Conservation (phyloP, 2,329 filamentous ascomycete species). For the Aspergillaceae sp. region DNA sequence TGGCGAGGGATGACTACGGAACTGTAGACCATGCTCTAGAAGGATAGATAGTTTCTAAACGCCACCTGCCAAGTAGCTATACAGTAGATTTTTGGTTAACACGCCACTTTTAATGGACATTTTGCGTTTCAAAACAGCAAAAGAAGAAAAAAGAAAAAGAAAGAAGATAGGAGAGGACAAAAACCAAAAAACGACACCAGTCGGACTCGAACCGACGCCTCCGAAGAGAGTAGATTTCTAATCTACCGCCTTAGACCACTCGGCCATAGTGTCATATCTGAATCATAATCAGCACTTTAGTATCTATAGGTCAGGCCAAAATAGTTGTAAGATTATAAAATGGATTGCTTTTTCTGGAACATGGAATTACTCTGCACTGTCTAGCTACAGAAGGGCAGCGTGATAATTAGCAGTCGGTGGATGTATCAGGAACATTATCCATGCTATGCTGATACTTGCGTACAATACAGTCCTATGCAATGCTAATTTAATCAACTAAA, state of each 20-base stretch:
- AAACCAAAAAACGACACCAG: background rate
- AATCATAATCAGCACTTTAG: too few relatives aligned
- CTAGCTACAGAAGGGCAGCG: too few relatives aligned
- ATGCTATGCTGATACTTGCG: background rate
- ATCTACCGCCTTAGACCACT: conserved; percentile 1
- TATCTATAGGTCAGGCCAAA: too few relatives aligned
- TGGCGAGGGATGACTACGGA: background rate
- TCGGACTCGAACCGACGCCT: conserved; percentile 1
- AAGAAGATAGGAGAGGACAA: background rate
- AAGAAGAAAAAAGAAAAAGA: background rate
- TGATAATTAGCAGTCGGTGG: too few relatives aligned
- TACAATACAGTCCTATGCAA: background rate
- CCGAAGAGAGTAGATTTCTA: background rate
- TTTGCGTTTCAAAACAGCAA: too few relatives aligned
- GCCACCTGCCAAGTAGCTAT: too few relatives aligned
- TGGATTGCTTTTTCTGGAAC: too few relatives aligned
- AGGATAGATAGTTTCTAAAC: background rate
- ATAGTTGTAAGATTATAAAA: too few relatives aligned
- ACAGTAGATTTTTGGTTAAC: too few relatives aligned
- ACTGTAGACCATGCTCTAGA: background rate
- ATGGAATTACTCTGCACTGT: background rate
- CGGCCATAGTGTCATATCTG: background rate
- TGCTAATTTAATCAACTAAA: background rate
- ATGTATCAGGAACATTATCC: background rate
- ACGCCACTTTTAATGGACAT: too few relatives aligned